Evolutionary conservation across 2,329 filamentous ascomycete genomes (phyloP), one percentile per base, ranked within the genome.

Genomic region (Hymenoscyphus repandus): DNA sequence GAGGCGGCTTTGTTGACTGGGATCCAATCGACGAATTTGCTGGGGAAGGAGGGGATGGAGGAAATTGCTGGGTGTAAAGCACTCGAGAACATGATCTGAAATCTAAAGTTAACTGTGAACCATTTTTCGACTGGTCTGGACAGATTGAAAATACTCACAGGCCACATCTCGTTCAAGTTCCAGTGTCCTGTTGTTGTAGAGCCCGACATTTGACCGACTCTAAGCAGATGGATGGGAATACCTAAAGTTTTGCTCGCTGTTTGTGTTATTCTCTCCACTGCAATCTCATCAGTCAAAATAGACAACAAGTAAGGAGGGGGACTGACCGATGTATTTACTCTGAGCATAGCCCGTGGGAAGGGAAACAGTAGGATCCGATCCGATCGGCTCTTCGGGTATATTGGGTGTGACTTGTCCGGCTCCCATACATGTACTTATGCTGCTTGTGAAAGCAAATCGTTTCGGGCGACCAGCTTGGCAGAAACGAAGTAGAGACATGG

Each of bases 401-500:
- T 31, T 52, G n/a, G 44, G 12, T 6, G 49, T 15, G 0, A 37
- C 46, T 13, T 53, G 47, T 1, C 55, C 57, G 5, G 52, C 27
- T 15, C 62, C 62, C 58, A 63, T 57, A 32, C 61, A 64, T 5
- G 62, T 58, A 40, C 52, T 58, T 5, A 62, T 58, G 34, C 62
- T 64, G 45, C 56, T 60, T 41, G 58, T 63, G 48, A 64, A 64
- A 10, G 53, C 58, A 7, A 64, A 46, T 1, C 47, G 53, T 48
- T 65, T 65, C 2, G 45, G 54, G 4, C 52, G 52, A 12, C 59
- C 59, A 0, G 60, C 55, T 18, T 58, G 57, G 17, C 57, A 58
- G 32, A 67, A 58, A 18, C 60, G 54, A 27, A 67, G 55, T 3
- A 67, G 56, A 5, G 62, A 59, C 57, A 66, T 62, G 0, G 64